phyloP scores from a whole-genome alignment of 2,329 filamentous ascomycete species.

The Colletotrichum lini region DNA sequence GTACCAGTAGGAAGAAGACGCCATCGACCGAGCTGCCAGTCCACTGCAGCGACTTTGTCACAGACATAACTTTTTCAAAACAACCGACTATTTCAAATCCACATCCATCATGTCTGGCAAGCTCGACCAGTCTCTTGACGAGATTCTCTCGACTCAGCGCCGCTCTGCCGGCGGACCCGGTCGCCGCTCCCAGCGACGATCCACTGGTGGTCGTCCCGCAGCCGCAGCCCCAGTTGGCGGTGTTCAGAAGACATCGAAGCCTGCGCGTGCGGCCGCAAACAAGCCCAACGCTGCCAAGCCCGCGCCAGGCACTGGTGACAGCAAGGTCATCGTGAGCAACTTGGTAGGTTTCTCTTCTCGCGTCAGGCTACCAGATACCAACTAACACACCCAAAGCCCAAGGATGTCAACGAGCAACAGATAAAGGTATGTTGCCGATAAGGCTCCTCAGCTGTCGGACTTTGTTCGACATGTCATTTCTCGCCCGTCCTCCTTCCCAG shows the following conservation, averaged over 20 bases:
- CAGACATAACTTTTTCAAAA: neutral
- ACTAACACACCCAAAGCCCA: slow-evolving; percentile 78
- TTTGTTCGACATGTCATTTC: slow-evolving; percentile 74
- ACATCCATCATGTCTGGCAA: slow-evolving; percentile 85
- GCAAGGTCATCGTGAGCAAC: slow-evolving; percentile 99
- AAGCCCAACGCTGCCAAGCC: slow-evolving; percentile 77
- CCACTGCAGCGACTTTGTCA: slow-evolving; percentile 16
- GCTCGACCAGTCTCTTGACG: slow-evolving; percentile 96
- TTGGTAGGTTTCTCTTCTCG: slow-evolving; percentile 75
- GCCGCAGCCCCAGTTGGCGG: slow-evolving; percentile 84
- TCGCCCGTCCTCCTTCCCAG: slow-evolving; percentile 55
- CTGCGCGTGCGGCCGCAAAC: slow-evolving; percentile 69
- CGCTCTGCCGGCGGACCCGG: slow-evolving; percentile 64
- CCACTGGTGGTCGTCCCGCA: slow-evolving; percentile 67
- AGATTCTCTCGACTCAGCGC: slow-evolving; percentile 88
- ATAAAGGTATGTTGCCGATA: slow-evolving; percentile 99
- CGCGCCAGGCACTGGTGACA: slow-evolving; percentile 76
- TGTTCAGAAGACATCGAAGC: slow-evolving; percentile 82
- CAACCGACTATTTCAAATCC: slow-evolving; percentile 10
- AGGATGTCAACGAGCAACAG: slow-evolving; percentile 95
- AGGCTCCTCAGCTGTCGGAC: slow-evolving; percentile 78
- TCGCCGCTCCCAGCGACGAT: slow-evolving; percentile 65
- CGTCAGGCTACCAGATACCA: slow-evolving; percentile 1
- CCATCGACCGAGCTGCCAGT: slow-evolving; percentile 30
- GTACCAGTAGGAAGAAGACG: slow-evolving; percentile 7